Evolutionary conservation across 129 eudicot genomes (phyloP).

Genomic region (Ambrosia artemisiifolia): DNA sequence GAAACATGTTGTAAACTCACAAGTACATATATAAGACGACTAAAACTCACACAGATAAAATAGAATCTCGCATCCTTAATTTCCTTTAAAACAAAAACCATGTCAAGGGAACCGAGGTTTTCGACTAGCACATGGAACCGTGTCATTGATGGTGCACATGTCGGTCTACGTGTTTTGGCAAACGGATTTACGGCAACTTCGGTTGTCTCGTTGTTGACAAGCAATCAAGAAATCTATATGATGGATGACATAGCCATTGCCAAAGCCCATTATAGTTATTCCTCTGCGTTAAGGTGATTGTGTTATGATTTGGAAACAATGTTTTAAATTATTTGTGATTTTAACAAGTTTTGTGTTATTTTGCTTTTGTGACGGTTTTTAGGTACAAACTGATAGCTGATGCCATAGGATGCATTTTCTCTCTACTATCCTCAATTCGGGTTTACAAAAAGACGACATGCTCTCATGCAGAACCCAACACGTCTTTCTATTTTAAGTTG

Average conservation of each 20-base stretch:
- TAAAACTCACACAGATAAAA: background rate
- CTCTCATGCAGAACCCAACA: constrained; percentile 8
- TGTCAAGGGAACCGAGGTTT: background rate
- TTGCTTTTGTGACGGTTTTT: background rate
- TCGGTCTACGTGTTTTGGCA: constrained; percentile 27
- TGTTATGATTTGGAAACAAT: background rate
- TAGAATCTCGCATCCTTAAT: background rate
- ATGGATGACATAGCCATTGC: constrained; percentile 18
- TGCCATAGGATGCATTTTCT: constrained; percentile 5
- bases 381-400: constrained; percentile 30
- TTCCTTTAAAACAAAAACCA: background rate
- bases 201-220: constrained; percentile 20
- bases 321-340: background rate
- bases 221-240: constrained; percentile 28
- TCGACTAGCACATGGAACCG: background rate
- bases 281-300: constrained; percentile 27
- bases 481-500: constrained; percentile 17
- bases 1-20: background rate
- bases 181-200: constrained; percentile 21
- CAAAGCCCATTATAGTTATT: constrained; percentile 27
- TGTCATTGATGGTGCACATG: constrained; percentile 13
- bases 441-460: constrained; percentile 21
- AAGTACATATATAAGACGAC: background rate
- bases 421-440: constrained; percentile 14
- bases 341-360: constrained; percentile 4